A percentile compares a stretch with the other conserved stretches of the same genome.
phyloP scores from a whole-genome alignment of 2,329 filamentous ascomycete species.

The Celoporthe dispersa region DNA sequence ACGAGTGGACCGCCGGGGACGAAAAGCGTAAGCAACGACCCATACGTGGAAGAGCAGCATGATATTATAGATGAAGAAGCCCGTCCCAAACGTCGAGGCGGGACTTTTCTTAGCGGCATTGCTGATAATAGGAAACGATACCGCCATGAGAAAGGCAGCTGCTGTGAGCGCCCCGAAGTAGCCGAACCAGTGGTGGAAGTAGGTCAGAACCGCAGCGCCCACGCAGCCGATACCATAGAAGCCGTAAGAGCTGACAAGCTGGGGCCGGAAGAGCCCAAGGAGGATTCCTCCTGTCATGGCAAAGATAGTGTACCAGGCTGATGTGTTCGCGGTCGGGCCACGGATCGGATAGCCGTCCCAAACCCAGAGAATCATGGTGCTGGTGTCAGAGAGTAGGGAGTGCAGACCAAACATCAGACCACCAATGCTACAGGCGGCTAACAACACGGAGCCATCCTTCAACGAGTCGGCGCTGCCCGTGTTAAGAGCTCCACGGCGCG shows the following conservation, averaged over 20 bases:
- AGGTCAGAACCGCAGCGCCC: constrained; percentile 79
- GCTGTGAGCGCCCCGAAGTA: constrained; percentile 82
- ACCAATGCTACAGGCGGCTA: constrained; percentile 78
- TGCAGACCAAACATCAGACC: constrained; percentile 89
- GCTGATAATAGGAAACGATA: constrained; percentile 74
- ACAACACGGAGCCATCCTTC: constrained; percentile 67
- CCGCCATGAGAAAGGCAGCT: constrained; percentile 80
- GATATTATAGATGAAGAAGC: constrained; percentile 90
- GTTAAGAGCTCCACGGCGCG: constrained; percentile 63
- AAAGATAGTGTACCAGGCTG: constrained; percentile 83
- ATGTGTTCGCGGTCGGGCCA: constrained; percentile 85
- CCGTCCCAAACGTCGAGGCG: constrained; percentile 81
- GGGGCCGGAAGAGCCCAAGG: constrained; percentile 74
- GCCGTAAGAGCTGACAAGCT: constrained; percentile 75
- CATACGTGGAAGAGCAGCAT: constrained; percentile 97
- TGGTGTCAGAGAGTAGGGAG: constrained; percentile 92
- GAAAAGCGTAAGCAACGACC: constrained; percentile 98
- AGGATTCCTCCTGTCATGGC: constrained; percentile 84
- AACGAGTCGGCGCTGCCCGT: constrained; percentile 42
- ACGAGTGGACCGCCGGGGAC: constrained; percentile 92
- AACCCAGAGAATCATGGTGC: constrained; percentile 98
- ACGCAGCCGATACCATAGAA: constrained; percentile 77
- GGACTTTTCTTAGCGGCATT: constrained; percentile 79
- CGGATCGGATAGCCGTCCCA: constrained; percentile 95
- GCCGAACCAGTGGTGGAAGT: constrained; percentile 81